Conservation (phyloP, 805 yeast genomes). For the Cyberlindnera euphorbiiphila region DNA sequence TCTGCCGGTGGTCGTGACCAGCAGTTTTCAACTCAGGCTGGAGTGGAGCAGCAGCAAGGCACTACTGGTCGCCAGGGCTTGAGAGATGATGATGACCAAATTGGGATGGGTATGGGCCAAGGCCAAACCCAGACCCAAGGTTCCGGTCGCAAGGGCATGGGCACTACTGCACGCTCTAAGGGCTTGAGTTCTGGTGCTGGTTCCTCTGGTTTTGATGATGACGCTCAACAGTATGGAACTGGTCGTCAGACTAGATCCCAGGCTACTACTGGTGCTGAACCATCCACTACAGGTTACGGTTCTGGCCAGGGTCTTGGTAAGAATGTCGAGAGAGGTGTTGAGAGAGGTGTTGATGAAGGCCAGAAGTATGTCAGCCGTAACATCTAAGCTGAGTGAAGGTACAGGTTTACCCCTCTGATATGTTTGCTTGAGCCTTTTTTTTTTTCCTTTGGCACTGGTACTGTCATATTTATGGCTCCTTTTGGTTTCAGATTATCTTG, state of each 20-base stretch:
- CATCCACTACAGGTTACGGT: too few relatives aligned
- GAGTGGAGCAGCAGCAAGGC: slow-evolving; percentile 7
- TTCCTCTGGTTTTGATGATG: slow-evolving; percentile 11
- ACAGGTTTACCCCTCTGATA: too few relatives aligned
- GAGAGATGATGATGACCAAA: slow-evolving; percentile 2
- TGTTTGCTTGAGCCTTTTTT: neutral
- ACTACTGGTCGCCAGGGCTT: slow-evolving; percentile 1
- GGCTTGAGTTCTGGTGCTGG: slow-evolving; percentile 12
- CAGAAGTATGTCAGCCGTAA: slow-evolving; percentile 27
- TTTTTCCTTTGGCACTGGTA: neutral
- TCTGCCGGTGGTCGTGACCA: slow-evolving; percentile 19
- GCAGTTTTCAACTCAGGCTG: slow-evolving; percentile 19
- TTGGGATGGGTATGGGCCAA: too few relatives aligned
- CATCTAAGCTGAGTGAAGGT: slow-evolving; percentile 19
- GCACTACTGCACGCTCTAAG: too few relatives aligned
- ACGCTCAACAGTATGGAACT: slow-evolving; percentile 5
- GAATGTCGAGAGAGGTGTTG: slow-evolving; percentile 22
- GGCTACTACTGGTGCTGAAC: slow-evolving; percentile 10
- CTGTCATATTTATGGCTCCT: neutral
- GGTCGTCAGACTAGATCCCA: slow-evolving; percentile 29
- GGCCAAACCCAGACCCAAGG: too few relatives aligned
- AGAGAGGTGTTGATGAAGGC: slow-evolving; percentile 23
- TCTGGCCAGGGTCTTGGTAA: too few relatives aligned
- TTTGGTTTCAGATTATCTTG: neutral
- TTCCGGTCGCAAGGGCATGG: slow-evolving; percentile 2